phyloP scores from a whole-genome alignment of 2,329 filamentous ascomycete species.

The Colletotrichum tropicale region DNA sequence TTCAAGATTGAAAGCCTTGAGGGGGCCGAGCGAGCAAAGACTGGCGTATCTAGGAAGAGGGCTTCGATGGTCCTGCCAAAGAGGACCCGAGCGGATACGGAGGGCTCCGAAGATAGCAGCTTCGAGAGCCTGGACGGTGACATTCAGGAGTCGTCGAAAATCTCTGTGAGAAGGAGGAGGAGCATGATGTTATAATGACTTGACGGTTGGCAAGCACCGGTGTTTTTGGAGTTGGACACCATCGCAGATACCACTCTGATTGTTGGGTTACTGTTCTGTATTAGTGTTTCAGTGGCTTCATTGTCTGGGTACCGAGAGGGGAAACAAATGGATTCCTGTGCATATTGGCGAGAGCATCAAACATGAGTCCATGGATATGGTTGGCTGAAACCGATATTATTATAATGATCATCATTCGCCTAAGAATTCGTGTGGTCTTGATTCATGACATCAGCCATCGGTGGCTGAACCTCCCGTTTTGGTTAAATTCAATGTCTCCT shows the following conservation, averaged over 20 bases:
- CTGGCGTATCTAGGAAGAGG: slow-evolving; percentile 38
- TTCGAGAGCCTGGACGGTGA: slow-evolving; percentile 13
- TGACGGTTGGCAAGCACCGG: slow-evolving; percentile 7
- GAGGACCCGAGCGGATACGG: slow-evolving; percentile 30
- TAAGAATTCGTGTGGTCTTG: slow-evolving; percentile 5
- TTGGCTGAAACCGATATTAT: slow-evolving; percentile 11
- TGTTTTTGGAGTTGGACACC: slow-evolving; percentile 20
- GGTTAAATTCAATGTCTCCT: not conserved
- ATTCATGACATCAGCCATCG: slow-evolving; percentile 2
- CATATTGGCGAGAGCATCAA: not conserved
- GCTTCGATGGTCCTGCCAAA: slow-evolving; percentile 46
- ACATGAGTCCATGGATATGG: not conserved
- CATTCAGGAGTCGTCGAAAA: slow-evolving; percentile 24
- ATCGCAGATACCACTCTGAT: slow-evolving; percentile 12
- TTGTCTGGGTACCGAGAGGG: slow-evolving; percentile 6
- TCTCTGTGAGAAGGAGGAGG: slow-evolving; percentile 52
- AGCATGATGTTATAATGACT: slow-evolving; percentile 63
- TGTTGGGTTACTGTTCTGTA: slow-evolving; percentile 6
- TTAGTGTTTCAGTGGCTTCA: not conserved
- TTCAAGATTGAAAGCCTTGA: slow-evolving; percentile 29
- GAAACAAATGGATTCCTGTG: not conserved
- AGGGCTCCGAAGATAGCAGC: slow-evolving; percentile 35
- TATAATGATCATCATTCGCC: slow-evolving; percentile 19
- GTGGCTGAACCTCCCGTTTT: not conserved
- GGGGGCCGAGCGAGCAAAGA: slow-evolving; percentile 27